Conservation (phyloP, 1,139 yeast genomes). For the Groenewaldozyma sp. region DNA sequence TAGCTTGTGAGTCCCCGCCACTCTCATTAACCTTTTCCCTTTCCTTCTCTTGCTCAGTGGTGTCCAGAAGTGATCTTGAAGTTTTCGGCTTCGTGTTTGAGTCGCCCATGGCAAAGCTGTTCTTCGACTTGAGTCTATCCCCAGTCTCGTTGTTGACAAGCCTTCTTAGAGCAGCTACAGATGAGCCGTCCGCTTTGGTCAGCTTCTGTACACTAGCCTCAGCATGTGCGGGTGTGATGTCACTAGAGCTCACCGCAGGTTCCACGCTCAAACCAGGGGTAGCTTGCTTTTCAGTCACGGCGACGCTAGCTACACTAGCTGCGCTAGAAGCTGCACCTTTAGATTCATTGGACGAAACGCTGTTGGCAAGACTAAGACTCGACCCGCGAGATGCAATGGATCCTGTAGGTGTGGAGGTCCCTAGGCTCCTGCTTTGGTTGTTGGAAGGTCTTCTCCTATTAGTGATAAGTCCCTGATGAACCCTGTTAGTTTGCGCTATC, state of each 20-base stretch:
- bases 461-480: neutral
- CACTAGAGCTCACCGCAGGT: neutral
- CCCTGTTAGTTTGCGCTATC: neutral
- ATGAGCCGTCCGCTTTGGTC: neutral
- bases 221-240: neutral
- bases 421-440: too few relatives aligned
- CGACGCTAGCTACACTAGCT: too few relatives aligned
- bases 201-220: neutral
- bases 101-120: too few relatives aligned
- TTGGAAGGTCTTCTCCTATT: neutral
- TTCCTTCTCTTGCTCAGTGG: too few relatives aligned
- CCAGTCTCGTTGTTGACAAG: neutral
- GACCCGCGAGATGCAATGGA: neutral
- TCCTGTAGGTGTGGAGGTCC: too few relatives aligned
- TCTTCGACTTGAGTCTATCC: too few relatives aligned
- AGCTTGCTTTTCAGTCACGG: neutral
- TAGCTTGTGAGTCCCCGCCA: too few relatives aligned
- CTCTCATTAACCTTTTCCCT: too few relatives aligned
- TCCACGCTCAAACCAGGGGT: neutral
- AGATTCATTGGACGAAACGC: neutral
- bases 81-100: too few relatives aligned
- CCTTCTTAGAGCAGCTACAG: neutral
- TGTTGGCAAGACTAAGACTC: neutral
- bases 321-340: neutral
- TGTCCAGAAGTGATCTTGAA: too few relatives aligned